These are phyloP conservation scores for Dentipellis sp. DNA, from an alignment of 768 basidiomycete species.

Conservation along the genomic window DNA sequence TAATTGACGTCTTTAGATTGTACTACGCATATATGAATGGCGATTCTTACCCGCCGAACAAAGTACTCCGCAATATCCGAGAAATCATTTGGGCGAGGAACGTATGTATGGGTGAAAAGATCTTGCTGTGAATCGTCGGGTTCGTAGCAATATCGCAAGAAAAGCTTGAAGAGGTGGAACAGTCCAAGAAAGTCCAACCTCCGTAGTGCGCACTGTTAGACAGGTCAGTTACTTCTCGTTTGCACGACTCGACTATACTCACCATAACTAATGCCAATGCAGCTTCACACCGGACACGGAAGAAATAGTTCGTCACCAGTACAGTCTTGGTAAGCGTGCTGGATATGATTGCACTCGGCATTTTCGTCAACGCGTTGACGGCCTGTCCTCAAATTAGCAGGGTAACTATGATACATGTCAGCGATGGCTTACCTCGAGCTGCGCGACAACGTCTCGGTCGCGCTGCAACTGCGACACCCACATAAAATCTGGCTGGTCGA, in stretches of 20 bases:
- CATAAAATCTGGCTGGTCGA: slow-evolving; percentile 96
- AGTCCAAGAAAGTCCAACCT: slow-evolving; percentile 82
- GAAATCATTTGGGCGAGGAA: slow-evolving; percentile 95
- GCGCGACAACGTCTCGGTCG: slow-evolving; percentile 94
- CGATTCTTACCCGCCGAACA: slow-evolving; percentile 69
- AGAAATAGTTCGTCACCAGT: slow-evolving; percentile 92
- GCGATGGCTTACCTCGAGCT: slow-evolving; percentile 71
- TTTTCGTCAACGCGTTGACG: slow-evolving; percentile 75
- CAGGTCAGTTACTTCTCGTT: slow-evolving; percentile 4
- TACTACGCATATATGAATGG: neutral
- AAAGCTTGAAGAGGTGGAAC: slow-evolving; percentile 94
- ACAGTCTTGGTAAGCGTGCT: slow-evolving; percentile 90
- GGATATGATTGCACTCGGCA: slow-evolving; percentile 78
- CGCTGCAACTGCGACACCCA: slow-evolving; percentile 95
- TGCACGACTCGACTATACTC: slow-evolving; percentile 20
- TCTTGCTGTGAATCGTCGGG: slow-evolving; percentile 76
- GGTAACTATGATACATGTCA: neutral
- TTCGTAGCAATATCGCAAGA: slow-evolving; percentile 84
- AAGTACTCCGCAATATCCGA: slow-evolving; percentile 88
- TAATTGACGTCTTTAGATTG: neutral
- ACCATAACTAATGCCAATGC: slow-evolving; percentile 77
- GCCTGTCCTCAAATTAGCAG: slow-evolving; percentile 46
- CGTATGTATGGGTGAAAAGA: slow-evolving; percentile 78
- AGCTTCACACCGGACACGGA: slow-evolving; percentile 92
- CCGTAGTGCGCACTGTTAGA: slow-evolving; percentile 71